Conservation (phyloP, 2,329 filamentous ascomycete genomes). For the Alternaria incomplexa region DNA sequence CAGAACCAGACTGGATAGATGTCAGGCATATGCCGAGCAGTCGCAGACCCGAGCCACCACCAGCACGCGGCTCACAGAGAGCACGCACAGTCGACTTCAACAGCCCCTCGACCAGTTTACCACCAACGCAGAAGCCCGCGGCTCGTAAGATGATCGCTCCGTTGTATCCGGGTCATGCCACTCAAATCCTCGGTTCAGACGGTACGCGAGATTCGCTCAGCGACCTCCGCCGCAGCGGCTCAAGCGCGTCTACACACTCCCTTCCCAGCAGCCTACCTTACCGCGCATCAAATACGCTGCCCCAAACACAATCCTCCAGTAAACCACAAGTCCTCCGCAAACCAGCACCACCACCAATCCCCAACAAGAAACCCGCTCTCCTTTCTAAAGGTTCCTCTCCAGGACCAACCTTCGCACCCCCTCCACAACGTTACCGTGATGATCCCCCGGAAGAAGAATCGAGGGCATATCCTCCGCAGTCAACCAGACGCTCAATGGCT, state of each 20-base stretch:
- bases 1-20: conserved; percentile 84
- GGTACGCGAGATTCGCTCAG: conserved; percentile 21
- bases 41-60: conserved; percentile 39
- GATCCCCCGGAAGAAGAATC: conserved; percentile 11
- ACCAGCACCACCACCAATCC: conserved; percentile 41
- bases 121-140: conserved; percentile 19
- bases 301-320: conserved; percentile 12
- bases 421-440: conserved; percentile 33
- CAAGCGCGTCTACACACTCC: conserved; percentile 39
- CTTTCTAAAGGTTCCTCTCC: conserved; percentile 19
- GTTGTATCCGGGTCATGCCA: conserved; percentile 28
- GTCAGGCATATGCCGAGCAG: conserved; percentile 37
- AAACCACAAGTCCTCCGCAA: conserved; percentile 40
- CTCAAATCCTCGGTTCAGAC: conserved; percentile 30
- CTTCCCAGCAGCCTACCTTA: conserved; percentile 28
- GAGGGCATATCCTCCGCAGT: conserved; percentile 24
- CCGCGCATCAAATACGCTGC: conserved; percentile 15
- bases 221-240: conserved; percentile 31
- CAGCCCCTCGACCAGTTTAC: conserved; percentile 30
- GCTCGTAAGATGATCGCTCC: conserved; percentile 43
- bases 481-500: conserved; percentile 35
- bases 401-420: conserved; percentile 7
- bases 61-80: conserved; percentile 37
- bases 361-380: conserved; percentile 42
- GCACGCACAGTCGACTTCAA: conserved; percentile 41